phyloP scores from a whole-genome alignment of 495 filamentous ascomycete genomes.

The Talaromyces wortmannii region DNA sequence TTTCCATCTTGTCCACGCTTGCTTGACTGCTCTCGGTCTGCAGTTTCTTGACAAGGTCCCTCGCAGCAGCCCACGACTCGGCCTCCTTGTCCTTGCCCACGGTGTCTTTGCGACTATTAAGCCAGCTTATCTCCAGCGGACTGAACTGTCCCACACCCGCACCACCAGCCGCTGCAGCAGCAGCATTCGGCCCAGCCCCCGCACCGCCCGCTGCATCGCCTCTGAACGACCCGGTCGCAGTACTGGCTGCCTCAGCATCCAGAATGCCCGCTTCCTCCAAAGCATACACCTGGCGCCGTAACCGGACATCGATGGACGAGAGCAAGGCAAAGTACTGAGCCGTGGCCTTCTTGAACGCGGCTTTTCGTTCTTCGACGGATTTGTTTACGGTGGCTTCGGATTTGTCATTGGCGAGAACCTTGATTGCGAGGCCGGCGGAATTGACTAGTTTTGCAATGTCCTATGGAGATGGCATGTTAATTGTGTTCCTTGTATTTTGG shows the following conservation, averaged over 20 bases:
- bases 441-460: slow-evolving; percentile 56
- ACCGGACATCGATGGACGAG: slow-evolving; percentile 59
- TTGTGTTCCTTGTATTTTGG: too few relatives aligned
- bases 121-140: slow-evolving; percentile 68
- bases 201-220: slow-evolving; percentile 11
- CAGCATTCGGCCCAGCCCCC: slow-evolving; percentile 14
- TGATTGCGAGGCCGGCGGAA: slow-evolving; percentile 61
- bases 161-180: slow-evolving; percentile 5
- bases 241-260: slow-evolving; percentile 24
- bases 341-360: slow-evolving; percentile 54
- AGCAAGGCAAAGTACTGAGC: slow-evolving; percentile 63
- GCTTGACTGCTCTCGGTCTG: slow-evolving; percentile 6
- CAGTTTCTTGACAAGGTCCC: slow-evolving; percentile 36
- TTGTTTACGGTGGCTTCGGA: slow-evolving; percentile 22
- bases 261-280: slow-evolving; percentile 73
- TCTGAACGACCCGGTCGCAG: slow-evolving; percentile 7
- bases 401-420: slow-evolving; percentile 54
- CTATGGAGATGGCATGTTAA: slow-evolving; percentile 15
- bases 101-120: slow-evolving; percentile 75
- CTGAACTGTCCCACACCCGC: slow-evolving; percentile 17
- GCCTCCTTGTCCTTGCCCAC: slow-evolving; percentile 73
- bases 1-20: slow-evolving; percentile 25
- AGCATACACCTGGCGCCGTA: slow-evolving; percentile 72
- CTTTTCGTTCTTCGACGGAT: slow-evolving; percentile 44
- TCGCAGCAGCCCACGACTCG: slow-evolving; percentile 65